Evolutionary conservation across 176 grass and related monocot species (phyloP).

Genomic region (Pontederia paniculata): DNA sequence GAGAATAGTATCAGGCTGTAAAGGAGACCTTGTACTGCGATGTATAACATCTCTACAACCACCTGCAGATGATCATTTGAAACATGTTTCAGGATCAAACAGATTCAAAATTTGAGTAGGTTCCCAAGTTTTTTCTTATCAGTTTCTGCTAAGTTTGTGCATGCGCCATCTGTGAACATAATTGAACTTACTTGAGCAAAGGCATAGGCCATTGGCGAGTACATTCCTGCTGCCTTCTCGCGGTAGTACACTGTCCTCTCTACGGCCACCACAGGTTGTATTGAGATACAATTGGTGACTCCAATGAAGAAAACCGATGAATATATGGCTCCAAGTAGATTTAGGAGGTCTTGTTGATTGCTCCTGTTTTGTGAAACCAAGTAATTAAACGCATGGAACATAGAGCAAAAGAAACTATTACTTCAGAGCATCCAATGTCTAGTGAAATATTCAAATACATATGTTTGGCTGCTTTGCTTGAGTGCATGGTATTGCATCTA

Average conservation of each 20-base stretch:
- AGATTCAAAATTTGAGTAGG: not conserved
- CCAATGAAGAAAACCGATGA: conserved; percentile 75
- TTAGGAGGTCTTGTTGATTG: conserved; percentile 32
- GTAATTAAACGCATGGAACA: not conserved
- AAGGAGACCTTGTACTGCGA: conserved; percentile 32
- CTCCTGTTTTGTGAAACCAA: conserved; percentile 26
- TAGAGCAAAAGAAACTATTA: not conserved
- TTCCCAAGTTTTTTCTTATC: conserved; percentile 7
- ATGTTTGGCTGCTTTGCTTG: rapidly evolving
- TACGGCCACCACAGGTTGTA: conserved; percentile 61
- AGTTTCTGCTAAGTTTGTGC: too few species aligned
- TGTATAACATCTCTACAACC: conserved; percentile 62
- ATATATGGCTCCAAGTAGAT: conserved; percentile 73
- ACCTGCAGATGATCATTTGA: conserved; percentile 28
- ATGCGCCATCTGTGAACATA: conserved; percentile 20
- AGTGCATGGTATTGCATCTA: too few species aligned
- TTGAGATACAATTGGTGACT: conserved; percentile 40
- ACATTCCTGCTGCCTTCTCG: conserved; percentile 90
- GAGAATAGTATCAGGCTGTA: conserved; percentile 58
- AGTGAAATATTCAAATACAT: not conserved
- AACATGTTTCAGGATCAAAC: not conserved
- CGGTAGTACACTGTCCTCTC: conserved; percentile 84
- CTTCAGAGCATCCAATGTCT: not conserved
- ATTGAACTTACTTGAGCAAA: conserved; percentile 63
- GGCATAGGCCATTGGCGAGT: conserved; percentile 80